phyloP scores from a whole-genome alignment of 352 stramenopile species.

The Phytophthora fragariae region DNA sequence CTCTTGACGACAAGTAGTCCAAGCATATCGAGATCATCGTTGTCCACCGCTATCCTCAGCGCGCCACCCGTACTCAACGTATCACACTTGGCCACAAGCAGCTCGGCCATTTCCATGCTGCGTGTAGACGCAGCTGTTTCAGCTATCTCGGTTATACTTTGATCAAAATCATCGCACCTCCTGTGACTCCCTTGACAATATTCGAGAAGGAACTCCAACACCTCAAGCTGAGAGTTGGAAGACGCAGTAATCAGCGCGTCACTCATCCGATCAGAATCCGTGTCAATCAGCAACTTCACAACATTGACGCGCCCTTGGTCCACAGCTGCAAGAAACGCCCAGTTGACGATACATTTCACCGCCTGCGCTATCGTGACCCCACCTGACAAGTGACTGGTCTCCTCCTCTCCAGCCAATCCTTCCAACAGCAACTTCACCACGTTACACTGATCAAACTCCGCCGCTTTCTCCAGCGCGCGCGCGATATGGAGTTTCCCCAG shows the following conservation, averaged over 20 bases:
- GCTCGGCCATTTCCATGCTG: conserved; percentile 2
- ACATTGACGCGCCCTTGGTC: not conserved
- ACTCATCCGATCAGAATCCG: not conserved
- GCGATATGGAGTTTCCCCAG: not conserved
- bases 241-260: conserved; percentile 1
- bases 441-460: not conserved
- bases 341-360: not conserved
- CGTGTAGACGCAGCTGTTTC: conserved; percentile 1
- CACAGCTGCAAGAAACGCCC: conserved; percentile 2
- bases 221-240: not conserved
- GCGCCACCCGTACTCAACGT: conserved; percentile 12
- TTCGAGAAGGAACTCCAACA: conserved; percentile 23
- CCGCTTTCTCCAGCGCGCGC: conserved; percentile 15
- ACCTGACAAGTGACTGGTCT: not conserved
- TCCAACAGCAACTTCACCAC: conserved; percentile 15
- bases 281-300: conserved; percentile 2
- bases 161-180: not conserved
- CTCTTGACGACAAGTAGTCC: conserved; percentile 6
- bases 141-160: conserved; percentile 4
- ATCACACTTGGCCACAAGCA: conserved; percentile 15
- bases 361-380: not conserved
- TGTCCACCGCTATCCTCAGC: conserved; percentile 5
- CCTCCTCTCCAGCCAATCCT: not conserved
- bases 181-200: conserved; percentile 1
- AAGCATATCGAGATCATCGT: conserved; percentile 15